phyloP scores from a whole-genome alignment of 2,329 filamentous ascomycete genomes.

The Botrytis hyacinthi region DNA sequence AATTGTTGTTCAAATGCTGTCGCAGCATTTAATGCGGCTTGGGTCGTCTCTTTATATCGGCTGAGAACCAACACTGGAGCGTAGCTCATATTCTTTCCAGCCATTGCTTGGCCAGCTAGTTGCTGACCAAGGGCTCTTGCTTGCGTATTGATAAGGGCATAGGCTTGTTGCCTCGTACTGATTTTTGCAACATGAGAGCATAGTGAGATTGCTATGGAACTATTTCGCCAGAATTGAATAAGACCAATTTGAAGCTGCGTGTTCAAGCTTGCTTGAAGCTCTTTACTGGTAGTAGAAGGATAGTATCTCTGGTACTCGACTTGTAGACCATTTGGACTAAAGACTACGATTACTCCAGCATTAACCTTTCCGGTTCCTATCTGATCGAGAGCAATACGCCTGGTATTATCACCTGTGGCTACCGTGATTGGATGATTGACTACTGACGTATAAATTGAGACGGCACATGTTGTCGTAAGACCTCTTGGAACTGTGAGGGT shows the following conservation, averaged over 20 bases:
- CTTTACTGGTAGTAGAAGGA: slow-evolving; percentile 1
- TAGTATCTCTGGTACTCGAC: slow-evolving; percentile 9
- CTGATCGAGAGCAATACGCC: neutral
- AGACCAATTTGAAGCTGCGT: slow-evolving; percentile 2
- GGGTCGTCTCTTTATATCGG: slow-evolving; percentile 5
- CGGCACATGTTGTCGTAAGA: neutral
- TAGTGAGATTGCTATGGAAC: slow-evolving; percentile 4
- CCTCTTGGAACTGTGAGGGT: slow-evolving; percentile 3
- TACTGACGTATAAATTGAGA: slow-evolving; percentile 4
- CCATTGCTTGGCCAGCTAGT: slow-evolving; percentile 9
- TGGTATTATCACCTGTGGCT: neutral
- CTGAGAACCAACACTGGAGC: neutral
- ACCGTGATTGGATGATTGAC: slow-evolving; percentile 3
- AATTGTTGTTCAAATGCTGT: slow-evolving; percentile 2
- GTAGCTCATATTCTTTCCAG: slow-evolving; percentile 10
- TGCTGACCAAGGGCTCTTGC: slow-evolving; percentile 3
- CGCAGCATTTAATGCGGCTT: neutral
- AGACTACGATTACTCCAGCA: slow-evolving; percentile 5
- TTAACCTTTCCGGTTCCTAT: neutral
- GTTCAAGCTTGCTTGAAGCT: slow-evolving; percentile 10
- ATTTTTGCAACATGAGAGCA: neutral
- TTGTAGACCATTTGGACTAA: neutral
- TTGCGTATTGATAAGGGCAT: slow-evolving; percentile 7
- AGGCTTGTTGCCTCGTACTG: neutral
- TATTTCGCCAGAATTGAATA: slow-evolving; percentile 9